phyloP scores from a whole-genome alignment of 2,329 filamentous ascomycete genomes.

The Monosporascus sp. region DNA sequence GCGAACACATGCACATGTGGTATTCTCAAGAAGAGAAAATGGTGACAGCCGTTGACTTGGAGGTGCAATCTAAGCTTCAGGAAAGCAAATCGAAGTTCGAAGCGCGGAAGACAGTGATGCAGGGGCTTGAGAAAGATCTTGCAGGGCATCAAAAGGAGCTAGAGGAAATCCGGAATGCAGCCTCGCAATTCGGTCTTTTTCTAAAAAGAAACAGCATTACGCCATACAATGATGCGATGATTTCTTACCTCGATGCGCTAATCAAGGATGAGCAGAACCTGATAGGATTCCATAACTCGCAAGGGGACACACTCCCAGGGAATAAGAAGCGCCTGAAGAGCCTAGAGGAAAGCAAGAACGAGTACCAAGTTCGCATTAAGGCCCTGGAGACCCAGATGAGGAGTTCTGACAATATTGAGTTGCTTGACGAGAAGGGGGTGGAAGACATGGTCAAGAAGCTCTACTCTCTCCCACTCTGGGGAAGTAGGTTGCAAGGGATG shows the following conservation, averaged over 20 bases:
- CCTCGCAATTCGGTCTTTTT: constrained; percentile 31
- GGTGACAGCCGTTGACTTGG: constrained; percentile 16
- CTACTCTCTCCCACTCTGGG: constrained; percentile 1
- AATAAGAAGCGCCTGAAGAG: constrained; percentile 2
- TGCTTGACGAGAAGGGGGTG: constrained; percentile 3
- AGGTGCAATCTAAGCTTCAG: constrained; percentile 18
- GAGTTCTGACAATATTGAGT: not conserved
- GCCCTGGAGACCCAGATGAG: constrained; percentile 1
- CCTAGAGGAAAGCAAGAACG: constrained; percentile 2
- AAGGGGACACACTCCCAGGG: not conserved
- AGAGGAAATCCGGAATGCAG: constrained; percentile 26
- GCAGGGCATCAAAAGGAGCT: constrained; percentile 27
- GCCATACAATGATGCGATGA: constrained; percentile 24
- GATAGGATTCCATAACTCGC: constrained; percentile 7
- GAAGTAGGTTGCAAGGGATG: constrained; percentile 1
- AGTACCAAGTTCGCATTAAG: constrained; percentile 1
- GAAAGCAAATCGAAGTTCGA: constrained; percentile 17
- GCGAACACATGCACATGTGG: constrained; percentile 30
- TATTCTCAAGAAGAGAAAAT: constrained; percentile 22
- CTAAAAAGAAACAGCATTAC: constrained; percentile 9
- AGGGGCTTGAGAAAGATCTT: constrained; percentile 15
- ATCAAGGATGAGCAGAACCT: constrained; percentile 32
- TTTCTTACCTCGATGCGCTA: constrained; percentile 32
- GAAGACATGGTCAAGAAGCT: constrained; percentile 4
- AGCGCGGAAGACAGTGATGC: constrained; percentile 20